These are phyloP conservation scores for Alternaria gaisen DNA, from an alignment of 2,329 filamentous ascomycete species.

Conservation along the genomic window DNA sequence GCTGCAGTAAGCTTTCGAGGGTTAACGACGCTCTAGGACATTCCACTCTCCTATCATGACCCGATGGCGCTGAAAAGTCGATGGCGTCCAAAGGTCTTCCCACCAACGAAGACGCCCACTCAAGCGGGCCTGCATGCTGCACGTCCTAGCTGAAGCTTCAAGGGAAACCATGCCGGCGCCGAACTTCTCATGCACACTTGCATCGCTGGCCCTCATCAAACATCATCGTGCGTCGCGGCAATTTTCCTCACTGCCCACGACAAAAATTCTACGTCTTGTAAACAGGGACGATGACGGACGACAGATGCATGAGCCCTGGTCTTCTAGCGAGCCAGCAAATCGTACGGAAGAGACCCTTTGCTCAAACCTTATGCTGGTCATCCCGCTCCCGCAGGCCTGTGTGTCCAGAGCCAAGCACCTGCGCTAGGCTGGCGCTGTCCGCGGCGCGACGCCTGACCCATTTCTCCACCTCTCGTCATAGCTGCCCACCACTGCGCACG, in stretches of 20 bases:
- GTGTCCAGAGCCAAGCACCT: constrained; percentile 34
- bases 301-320: constrained; percentile 23
- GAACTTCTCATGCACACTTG: constrained; percentile 36
- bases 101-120: constrained; percentile 31
- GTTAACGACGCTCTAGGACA: constrained; percentile 8
- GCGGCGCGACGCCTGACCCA: constrained; percentile 33
- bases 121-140: constrained; percentile 42
- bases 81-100: constrained; percentile 29
- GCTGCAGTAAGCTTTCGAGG: constrained; percentile 12
- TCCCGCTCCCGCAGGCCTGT: constrained; percentile 49
- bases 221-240: constrained; percentile 35
- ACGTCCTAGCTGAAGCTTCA: constrained; percentile 33
- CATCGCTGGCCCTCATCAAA: constrained; percentile 28
- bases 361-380: constrained; percentile 52
- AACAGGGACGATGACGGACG: constrained; percentile 6
- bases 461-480: constrained; percentile 37
- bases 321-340: constrained; percentile 30
- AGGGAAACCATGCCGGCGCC: constrained; percentile 31
- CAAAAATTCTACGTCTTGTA: constrained; percentile 6
- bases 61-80: constrained; percentile 36
- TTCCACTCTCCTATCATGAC: constrained; percentile 23
- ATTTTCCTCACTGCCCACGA: constrained; percentile 20
- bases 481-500: constrained; percentile 23
- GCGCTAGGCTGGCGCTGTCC: constrained; percentile 40
- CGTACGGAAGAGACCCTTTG: constrained; percentile 39